Base-by-base conservation (phyloP, 768 basidiomycete species). In the Tricholoma sp. region DNA sequence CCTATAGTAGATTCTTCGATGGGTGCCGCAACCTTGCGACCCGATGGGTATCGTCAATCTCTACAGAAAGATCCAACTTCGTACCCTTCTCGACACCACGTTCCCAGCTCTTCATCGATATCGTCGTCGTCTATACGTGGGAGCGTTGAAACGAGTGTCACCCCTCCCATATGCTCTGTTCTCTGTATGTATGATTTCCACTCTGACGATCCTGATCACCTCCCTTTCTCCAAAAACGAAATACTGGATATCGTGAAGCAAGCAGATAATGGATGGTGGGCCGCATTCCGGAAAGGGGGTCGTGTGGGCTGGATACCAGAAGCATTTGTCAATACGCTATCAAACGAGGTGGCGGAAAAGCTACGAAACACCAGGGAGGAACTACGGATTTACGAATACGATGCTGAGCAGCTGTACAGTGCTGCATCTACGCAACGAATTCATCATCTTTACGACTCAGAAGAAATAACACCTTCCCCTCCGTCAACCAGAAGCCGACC, bases 191-290 rank as follows among this genome's bases (percentile, higher is more conserved):
- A 84, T 64, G 86, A 90, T 69, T 91, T 88, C 63, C 66, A 74
- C 21, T 80, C 87, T 3, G 72, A 78, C 21, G 90, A 90, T 61
- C 69, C 76, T 14, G 79, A 78, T 63, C 83, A 85, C 56, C 75
- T 91, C 16, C 71, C 80, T 3, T 89, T 91, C 68, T 70, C 70
- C 39, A 80, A 81, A 71, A 81, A 83, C 59, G 89, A 91, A 60
- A 79, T 90, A 19, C 70, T 92, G 27, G 79, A 82, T 21, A 74
- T 91, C 52, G 75, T 91, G 46, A 83, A 83, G 68, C 77, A 81
- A 68, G 87, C 90, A 68, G 76, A 79, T 11, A 81, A 84, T 1
- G 89, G 90, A 9, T 91, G 89, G 89, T 91, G 89, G 88, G 89
- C 86, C 18, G 90, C 89, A 18, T 79, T 87, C 71, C 76, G 82